phyloP scores from a whole-genome alignment of 2,329 filamentous ascomycete genomes.

The Curvularia sp. region DNA sequence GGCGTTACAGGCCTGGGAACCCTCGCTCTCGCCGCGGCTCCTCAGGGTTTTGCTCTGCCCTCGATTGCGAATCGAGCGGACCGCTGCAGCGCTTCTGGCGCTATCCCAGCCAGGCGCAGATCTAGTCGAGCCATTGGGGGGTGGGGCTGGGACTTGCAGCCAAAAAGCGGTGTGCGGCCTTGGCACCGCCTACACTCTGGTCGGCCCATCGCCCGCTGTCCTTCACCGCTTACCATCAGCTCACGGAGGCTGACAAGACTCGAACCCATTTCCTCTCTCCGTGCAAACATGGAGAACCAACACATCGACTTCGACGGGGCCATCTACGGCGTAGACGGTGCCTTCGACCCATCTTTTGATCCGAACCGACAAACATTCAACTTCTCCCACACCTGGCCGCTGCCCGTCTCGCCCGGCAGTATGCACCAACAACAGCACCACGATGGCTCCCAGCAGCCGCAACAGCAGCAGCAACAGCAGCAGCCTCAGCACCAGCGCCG shows the following conservation, averaged over 20 bases:
- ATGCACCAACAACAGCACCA: conserved; percentile 40
- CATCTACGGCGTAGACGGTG: conserved; percentile 46
- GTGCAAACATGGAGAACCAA: conserved; percentile 53
- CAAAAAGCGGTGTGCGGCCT: conserved; percentile 23
- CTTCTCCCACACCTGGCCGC: conserved; percentile 49
- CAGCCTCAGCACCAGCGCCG: conserved; percentile 39
- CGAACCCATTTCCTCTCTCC: conserved; percentile 29
- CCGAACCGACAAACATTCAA: conserved; percentile 43
- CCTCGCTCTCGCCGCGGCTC: conserved; percentile 20
- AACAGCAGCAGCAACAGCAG: conserved; percentile 31
- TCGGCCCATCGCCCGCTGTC: conserved; percentile 32
- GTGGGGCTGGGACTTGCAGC: conserved; percentile 21
- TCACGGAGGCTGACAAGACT: conserved; percentile 46
- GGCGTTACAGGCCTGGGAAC: conserved; percentile 19
- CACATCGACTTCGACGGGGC: conserved; percentile 49
- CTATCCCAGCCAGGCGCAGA: conserved; percentile 28
- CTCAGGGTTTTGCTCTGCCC: conserved; percentile 29
- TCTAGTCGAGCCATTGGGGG: conserved; percentile 20
- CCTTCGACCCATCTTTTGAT: conserved; percentile 50
- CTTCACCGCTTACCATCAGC: conserved; percentile 42
- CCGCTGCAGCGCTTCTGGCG: conserved; percentile 39
- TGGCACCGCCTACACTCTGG: conserved; percentile 21
- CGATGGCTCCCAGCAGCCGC: conserved; percentile 18
- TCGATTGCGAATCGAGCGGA: conserved; percentile 34
- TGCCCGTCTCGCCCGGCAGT: conserved; percentile 45